Evolutionary conservation across 805 yeast species (phyloP).

Genomic region (Cyberlindnera euphorbiiphila): DNA sequence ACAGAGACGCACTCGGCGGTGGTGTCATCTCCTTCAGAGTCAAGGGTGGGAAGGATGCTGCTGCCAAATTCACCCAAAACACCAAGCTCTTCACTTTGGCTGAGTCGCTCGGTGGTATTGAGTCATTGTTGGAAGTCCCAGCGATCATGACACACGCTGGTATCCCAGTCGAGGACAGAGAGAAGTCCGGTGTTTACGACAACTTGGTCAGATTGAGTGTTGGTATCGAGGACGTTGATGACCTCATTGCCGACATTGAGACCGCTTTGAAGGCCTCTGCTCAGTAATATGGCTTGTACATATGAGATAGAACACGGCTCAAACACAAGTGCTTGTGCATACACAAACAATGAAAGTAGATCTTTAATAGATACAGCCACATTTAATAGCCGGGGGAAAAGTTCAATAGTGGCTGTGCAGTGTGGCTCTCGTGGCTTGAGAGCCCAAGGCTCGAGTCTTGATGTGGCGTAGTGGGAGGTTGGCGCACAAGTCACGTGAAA

Average conservation of each 20-base stretch:
- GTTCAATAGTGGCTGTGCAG: neutral
- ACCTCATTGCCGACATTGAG: constrained; percentile 64
- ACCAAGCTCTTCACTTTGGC: constrained; percentile 81
- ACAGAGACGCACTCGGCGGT: constrained; percentile 82
- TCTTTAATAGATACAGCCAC: too few species aligned
- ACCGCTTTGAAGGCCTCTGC: constrained; percentile 54
- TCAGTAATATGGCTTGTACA: neutral
- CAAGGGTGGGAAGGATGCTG: constrained; percentile 76
- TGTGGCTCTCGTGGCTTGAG: constrained; percentile 5
- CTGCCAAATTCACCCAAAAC: constrained; percentile 65
- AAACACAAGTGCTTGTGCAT: too few species aligned
- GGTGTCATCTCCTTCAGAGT: constrained; percentile 89
- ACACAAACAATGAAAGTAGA: too few species aligned
- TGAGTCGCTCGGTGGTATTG: constrained; percentile 89
- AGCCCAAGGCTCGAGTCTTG: too few species aligned
- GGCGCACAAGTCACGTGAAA: constrained; percentile 26
- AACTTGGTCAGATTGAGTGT: constrained; percentile 79
- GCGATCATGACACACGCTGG: constrained; percentile 93
- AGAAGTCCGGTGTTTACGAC: constrained; percentile 74
- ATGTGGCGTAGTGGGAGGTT: constrained; percentile 7
- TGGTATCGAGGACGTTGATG: constrained; percentile 83
- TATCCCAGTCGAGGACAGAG: constrained; percentile 74
- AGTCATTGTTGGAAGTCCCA: constrained; percentile 81
- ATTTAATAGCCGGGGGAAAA: too few species aligned
- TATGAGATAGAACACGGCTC: too few species aligned